phyloP scores from a whole-genome alignment of 352 stramenopile species.

The Peronospora destructor region DNA sequence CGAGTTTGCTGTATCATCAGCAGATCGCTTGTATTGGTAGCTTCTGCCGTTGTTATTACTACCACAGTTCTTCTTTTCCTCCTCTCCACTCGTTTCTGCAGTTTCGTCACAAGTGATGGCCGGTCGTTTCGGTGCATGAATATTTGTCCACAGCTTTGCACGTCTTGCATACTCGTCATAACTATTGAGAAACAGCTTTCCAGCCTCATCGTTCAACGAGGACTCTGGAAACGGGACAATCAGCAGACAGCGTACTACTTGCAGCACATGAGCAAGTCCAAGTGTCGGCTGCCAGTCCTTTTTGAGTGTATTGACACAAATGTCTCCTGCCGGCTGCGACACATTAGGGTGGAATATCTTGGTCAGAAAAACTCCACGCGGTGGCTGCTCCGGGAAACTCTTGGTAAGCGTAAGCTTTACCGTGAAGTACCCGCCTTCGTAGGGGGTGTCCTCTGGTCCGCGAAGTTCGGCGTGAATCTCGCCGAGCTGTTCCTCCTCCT shows the following conservation, averaged over 20 bases:
- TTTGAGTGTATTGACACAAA: slow-evolving; percentile 99
- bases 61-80: slow-evolving; percentile 10
- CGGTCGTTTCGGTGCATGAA: slow-evolving; percentile 76
- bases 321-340: slow-evolving; percentile 91
- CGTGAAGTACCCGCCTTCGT: slow-evolving; percentile 93
- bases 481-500: slow-evolving; percentile 84
- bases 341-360: slow-evolving; percentile 99
- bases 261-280: slow-evolving; percentile 94
- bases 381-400: slow-evolving; percentile 79
- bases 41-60: not conserved
- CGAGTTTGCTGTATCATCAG: slow-evolving; percentile 9
- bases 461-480: slow-evolving; percentile 95
- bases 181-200: slow-evolving; percentile 97
- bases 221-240: slow-evolving; percentile 99
- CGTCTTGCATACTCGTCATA: slow-evolving; percentile 95
- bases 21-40: slow-evolving; percentile 18
- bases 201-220: slow-evolving; percentile 98
- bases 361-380: slow-evolving; percentile 94
- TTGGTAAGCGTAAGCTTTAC: slow-evolving; percentile 92
- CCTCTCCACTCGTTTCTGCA: slow-evolving; percentile 19
- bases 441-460: slow-evolving; percentile 95
- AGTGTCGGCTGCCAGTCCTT: slow-evolving; percentile 94
- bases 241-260: slow-evolving; percentile 97
- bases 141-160: slow-evolving; percentile 85
- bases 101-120: slow-evolving; percentile 17